These are phyloP conservation scores for Ophiostoma quercus DNA, from an alignment of 2,329 filamentous ascomycete genomes.

Conservation along the genomic window DNA sequence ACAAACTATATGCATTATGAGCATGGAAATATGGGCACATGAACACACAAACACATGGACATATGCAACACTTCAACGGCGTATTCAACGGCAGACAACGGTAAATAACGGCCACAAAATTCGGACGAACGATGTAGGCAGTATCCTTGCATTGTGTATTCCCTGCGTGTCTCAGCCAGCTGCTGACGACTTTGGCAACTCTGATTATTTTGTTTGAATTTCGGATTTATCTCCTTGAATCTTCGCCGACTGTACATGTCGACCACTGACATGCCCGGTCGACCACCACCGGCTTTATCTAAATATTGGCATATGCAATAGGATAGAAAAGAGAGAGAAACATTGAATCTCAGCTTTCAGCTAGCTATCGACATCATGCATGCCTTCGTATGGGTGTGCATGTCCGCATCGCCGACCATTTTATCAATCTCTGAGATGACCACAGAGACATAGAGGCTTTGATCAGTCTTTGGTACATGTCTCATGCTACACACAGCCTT, in stretches of 20 bases:
- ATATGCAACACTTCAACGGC: background rate
- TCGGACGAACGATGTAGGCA: background rate
- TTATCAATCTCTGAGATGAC: background rate
- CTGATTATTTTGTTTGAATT: background rate
- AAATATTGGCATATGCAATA: background rate
- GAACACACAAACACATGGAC: background rate
- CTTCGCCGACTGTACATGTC: too few relatives aligned
- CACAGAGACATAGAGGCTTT: background rate
- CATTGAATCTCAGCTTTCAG: background rate
- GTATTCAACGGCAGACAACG: background rate
- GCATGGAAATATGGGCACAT: background rate
- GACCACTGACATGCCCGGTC: too few relatives aligned
- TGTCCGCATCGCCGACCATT: background rate
- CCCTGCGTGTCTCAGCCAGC: background rate
- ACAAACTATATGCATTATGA: background rate
- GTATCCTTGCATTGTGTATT: background rate
- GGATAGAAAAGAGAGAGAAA: background rate
- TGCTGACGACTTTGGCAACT: background rate
- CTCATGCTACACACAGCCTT: background rate
- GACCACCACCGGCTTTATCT: too few relatives aligned
- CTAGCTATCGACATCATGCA: conserved; percentile 1
- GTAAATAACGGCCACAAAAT: background rate
- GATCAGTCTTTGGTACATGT: background rate
- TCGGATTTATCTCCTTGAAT: too few relatives aligned
- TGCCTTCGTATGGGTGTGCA: background rate